Evolutionary conservation across 768 basidiomycete genomes (phyloP).

Genomic region (Antrodiella citrinella): DNA sequence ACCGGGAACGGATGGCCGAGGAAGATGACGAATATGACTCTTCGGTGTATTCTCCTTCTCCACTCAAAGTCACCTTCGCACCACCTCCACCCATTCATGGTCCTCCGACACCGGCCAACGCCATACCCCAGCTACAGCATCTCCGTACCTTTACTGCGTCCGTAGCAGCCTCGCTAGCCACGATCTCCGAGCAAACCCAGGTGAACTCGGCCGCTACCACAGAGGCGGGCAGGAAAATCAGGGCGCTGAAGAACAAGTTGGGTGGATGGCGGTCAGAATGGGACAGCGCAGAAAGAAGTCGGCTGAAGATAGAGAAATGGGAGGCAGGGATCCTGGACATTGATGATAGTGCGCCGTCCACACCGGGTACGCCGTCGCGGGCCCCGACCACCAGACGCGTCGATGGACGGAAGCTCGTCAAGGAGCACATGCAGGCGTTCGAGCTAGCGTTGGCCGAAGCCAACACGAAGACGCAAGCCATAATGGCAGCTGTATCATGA

Average conservation of each 20-base stretch:
- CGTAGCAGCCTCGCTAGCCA: conserved; percentile 64
- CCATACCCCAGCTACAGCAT: conserved; percentile 60
- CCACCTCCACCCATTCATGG: conserved; percentile 39
- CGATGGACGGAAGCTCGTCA: conserved; percentile 66
- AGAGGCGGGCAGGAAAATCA: conserved; percentile 80
- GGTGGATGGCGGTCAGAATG: conserved; percentile 75
- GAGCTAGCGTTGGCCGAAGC: conserved; percentile 67
- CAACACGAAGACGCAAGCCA: conserved; percentile 67
- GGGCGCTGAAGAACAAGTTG: conserved; percentile 76
- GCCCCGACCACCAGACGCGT: conserved; percentile 25
- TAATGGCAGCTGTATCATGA: conserved; percentile 60
- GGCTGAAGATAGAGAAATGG: conserved; percentile 71
- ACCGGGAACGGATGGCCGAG: conserved; percentile 37
- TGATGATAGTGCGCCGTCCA: conserved; percentile 18
- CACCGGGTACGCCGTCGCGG: conserved; percentile 14
- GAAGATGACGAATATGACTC: conserved; percentile 38
- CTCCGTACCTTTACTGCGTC: conserved; percentile 70
- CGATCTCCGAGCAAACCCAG: conserved; percentile 82
- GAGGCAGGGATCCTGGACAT: conserved; percentile 53
- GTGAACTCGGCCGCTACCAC: conserved; percentile 80
- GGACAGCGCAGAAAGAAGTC: conserved; percentile 80
- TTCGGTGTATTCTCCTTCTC: conserved; percentile 30
- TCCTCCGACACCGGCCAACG: conserved; percentile 46
- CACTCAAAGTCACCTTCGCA: conserved; percentile 52
- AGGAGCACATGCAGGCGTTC: conserved; percentile 73